A percentile compares a stretch with the other conserved stretches of the same genome.
These are phyloP conservation scores for Chaetoscypha palmicola DNA, from an alignment of 2,329 filamentous ascomycete species.

Conservation along the genomic window DNA sequence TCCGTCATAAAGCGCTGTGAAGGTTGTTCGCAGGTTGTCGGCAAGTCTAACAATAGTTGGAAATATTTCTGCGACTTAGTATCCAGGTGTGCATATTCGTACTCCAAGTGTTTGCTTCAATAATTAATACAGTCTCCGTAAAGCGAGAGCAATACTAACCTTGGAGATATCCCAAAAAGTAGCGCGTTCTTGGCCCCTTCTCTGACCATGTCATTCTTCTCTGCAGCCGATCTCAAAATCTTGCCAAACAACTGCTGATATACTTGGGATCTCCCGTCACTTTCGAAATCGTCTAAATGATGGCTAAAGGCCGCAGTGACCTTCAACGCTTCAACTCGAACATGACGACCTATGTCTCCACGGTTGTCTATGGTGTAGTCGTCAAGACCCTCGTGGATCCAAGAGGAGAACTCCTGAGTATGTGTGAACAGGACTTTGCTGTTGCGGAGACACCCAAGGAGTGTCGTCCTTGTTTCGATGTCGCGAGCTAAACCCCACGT, in stretches of 20 bases:
- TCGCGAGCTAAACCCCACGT: constrained; percentile 47
- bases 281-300: background rate
- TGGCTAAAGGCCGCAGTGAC: constrained; percentile 45
- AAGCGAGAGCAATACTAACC: no score
- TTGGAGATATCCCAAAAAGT: background rate
- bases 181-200: constrained; percentile 46
- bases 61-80: background rate
- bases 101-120: no score
- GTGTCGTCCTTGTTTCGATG: constrained; percentile 47
- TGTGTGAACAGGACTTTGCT: constrained; percentile 33
- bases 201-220: constrained; percentile 86
- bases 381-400: constrained; percentile 56
- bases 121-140: no score
- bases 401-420: constrained; percentile 11
- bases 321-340: constrained; percentile 71
- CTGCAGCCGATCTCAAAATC: constrained; percentile 64
- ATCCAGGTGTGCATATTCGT: no score
- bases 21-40: background rate
- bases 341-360: constrained; percentile 83
- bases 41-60: background rate
- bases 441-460: constrained; percentile 47
- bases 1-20: background rate
- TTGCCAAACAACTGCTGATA: constrained; percentile 14
- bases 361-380: constrained; percentile 88
- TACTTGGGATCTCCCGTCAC: constrained; percentile 3